Evolutionary conservation across 2,329 filamentous ascomycete species (phyloP).

Genomic region (Ophiocordyceps camponoti-saundersi): DNA sequence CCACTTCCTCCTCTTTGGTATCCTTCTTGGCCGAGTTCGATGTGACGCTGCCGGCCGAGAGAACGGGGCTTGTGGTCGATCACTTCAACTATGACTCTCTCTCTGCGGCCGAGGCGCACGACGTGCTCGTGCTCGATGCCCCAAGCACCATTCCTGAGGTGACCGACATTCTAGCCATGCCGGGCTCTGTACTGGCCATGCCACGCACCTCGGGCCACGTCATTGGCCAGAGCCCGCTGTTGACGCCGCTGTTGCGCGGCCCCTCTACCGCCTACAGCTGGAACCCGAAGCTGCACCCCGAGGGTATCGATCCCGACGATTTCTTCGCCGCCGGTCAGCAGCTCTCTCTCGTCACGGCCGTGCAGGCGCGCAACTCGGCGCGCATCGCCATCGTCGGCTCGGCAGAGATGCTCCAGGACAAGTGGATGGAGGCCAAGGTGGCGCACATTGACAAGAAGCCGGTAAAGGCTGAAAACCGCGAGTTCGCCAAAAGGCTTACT

Average conservation of each 20-base stretch:
- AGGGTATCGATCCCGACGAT: conserved; percentile 50
- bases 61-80: conserved; percentile 73
- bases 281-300: conserved; percentile 73
- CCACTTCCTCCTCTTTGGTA: conserved; percentile 56
- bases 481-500: conserved; percentile 71
- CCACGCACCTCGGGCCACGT: conserved; percentile 67
- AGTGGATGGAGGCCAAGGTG: conserved; percentile 75
- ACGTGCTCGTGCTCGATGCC: conserved; percentile 65
- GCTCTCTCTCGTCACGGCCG: conserved; percentile 63
- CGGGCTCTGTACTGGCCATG: conserved; percentile 52
- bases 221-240: conserved; percentile 59
- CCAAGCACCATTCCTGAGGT: conserved; percentile 52
- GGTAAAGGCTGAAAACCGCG: conserved; percentile 57
- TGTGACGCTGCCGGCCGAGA: conserved; percentile 71
- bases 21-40: conserved; percentile 78
- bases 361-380: conserved; percentile 89
- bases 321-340: conserved; percentile 73
- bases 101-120: conserved; percentile 67
- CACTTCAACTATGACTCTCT: conserved; percentile 84
- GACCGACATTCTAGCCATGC: conserved; percentile 55
- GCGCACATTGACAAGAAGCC: conserved; percentile 37
- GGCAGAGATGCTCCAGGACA: conserved; percentile 71
- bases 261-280: conserved; percentile 81
- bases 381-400: conserved; percentile 75
- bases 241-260: conserved; percentile 69